phyloP scores from a whole-genome alignment of 2,329 filamentous ascomycete genomes.

The Diaporthe capsici region DNA sequence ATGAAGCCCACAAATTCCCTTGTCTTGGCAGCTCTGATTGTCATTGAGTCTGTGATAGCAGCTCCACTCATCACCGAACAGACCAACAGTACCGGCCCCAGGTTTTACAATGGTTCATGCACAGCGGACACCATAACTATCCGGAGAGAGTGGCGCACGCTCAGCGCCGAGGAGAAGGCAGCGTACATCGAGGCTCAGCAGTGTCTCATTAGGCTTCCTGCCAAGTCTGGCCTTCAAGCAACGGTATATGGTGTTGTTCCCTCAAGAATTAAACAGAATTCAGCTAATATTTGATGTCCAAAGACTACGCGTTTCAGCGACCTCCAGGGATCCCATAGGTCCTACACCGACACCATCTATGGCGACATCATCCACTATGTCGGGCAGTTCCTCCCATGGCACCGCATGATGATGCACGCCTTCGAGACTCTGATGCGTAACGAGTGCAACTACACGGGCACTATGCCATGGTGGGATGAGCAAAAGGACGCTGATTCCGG shows the following conservation, averaged over 20 bases:
- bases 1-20: neutral
- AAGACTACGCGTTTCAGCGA: conserved; percentile 32
- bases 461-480: conserved; percentile 39
- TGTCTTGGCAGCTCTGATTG: neutral
- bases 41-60: neutral
- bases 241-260: neutral
- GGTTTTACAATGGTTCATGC: conserved; percentile 31
- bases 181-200: conserved; percentile 15
- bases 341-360: conserved; percentile 22
- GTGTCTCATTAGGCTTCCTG: conserved; percentile 23
- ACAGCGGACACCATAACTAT: conserved; percentile 25
- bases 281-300: neutral
- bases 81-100: conserved; percentile 1
- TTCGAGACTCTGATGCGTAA: conserved; percentile 52
- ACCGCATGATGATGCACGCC: conserved; percentile 51
- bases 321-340: conserved; percentile 26
- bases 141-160: conserved; percentile 31
- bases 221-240: conserved; percentile 8
- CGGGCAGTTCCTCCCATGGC: conserved; percentile 49
- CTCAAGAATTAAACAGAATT: neutral
- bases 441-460: conserved; percentile 54
- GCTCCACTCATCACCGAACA: neutral
- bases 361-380: conserved; percentile 34
- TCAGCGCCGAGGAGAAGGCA: conserved; percentile 21
- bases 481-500: conserved; percentile 28